These are phyloP conservation scores for Blastomyces silverae DNA, from an alignment of 2,329 filamentous ascomycete genomes.

Conservation along the genomic window DNA sequence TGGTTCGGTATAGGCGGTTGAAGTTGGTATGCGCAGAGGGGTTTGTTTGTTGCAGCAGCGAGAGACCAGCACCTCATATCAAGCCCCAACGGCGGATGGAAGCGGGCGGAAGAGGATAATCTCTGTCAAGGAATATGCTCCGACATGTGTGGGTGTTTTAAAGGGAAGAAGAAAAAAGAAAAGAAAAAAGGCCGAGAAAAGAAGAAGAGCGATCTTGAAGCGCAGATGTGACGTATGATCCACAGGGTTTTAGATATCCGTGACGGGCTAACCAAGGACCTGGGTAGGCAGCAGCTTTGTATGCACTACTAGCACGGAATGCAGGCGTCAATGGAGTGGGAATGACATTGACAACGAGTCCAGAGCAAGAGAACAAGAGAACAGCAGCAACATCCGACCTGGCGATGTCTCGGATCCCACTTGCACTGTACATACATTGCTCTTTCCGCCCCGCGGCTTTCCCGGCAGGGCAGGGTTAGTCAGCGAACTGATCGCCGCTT, in stretches of 20 bases:
- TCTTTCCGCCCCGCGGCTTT: too few relatives aligned
- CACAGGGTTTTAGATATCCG: background rate
- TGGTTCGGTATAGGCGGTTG: background rate
- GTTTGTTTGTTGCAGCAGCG: background rate
- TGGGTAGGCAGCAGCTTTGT: too few relatives aligned
- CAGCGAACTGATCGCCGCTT: background rate
- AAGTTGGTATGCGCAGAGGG: background rate
- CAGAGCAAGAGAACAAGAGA: too few relatives aligned
- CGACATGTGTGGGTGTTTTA: background rate
- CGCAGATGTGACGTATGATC: background rate
- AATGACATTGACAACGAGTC: too few relatives aligned
- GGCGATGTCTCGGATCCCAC: too few relatives aligned
- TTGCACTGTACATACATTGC: too few relatives aligned
- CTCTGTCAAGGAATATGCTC: background rate
- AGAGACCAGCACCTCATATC: background rate
- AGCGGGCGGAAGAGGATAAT: slow-evolving; percentile 5
- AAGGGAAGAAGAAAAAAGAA: background rate
- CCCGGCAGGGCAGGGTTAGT: background rate
- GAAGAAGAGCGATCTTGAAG: background rate
- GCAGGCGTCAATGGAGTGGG: too few relatives aligned
- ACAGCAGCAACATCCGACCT: too few relatives aligned
- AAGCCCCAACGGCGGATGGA: slow-evolving; percentile 1
- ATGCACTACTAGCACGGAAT: too few relatives aligned
- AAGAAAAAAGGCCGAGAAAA: background rate
- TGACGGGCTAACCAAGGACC: too few relatives aligned